A percentile compares a stretch with the other conserved stretches of the same genome.
Conservation (phyloP, 2,329 filamentous ascomycete species). For the Microsporum ferrugineum region DNA sequence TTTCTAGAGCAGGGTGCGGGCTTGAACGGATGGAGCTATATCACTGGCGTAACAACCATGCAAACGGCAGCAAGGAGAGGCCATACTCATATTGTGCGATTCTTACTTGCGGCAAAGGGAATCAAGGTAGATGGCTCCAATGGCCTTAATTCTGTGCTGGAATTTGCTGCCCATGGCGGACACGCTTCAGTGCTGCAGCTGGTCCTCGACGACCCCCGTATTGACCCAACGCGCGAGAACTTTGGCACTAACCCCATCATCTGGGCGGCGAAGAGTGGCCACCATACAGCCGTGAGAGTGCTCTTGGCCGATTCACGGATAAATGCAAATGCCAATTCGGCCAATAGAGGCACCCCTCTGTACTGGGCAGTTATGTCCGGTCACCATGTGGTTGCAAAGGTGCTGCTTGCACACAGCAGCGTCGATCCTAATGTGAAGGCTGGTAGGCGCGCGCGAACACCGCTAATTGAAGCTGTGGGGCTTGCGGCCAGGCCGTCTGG, state of each 20-base stretch:
- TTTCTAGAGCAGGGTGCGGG: background rate
- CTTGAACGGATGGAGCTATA: background rate
- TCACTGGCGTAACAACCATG: background rate
- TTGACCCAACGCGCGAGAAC: background rate
- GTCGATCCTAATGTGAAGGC: background rate
- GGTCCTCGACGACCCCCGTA: background rate
- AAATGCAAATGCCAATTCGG: constrained; percentile 19
- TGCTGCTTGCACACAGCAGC: background rate
- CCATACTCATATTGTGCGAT: background rate
- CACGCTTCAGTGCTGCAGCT: background rate
- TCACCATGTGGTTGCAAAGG: background rate
- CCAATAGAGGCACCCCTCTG: background rate
- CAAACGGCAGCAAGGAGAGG: background rate
- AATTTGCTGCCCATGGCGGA: background rate
- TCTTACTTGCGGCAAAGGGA: background rate
- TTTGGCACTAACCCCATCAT: background rate
- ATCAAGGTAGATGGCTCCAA: background rate
- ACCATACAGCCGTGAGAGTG: background rate
- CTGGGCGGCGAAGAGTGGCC: background rate
- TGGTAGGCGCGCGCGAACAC: background rate
- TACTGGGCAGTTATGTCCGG: background rate
- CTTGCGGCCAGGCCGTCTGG: background rate
- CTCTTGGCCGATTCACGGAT: constrained; percentile 17
- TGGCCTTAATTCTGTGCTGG: background rate
- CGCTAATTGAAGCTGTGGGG: background rate